Evolutionary conservation across 345 rosid genomes (phyloP).

Genomic region (Laguncularia racemosa): DNA sequence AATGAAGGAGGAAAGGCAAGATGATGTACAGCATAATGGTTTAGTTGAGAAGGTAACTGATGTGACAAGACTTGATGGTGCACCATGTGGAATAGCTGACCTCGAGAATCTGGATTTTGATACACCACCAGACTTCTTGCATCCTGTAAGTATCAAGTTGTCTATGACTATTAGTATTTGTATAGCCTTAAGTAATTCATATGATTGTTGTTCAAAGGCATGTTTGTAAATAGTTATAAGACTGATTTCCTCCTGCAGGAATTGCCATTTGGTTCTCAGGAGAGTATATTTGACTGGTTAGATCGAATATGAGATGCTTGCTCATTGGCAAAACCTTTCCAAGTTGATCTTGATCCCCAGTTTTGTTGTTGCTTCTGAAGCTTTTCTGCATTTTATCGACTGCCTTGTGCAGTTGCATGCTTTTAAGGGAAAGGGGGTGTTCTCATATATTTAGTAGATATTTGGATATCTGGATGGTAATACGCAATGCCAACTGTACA

Average conservation of each 20-base stretch:
- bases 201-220: no score
- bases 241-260: constrained; percentile 23
- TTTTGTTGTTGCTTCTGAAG: neutral
- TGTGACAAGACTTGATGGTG: constrained; percentile 12
- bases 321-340: neutral
- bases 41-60: constrained; percentile 5
- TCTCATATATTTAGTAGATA: no score
- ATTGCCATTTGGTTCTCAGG: constrained; percentile 65
- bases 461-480: no score
- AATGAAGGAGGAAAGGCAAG: constrained; percentile 19
- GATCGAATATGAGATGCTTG: constrained; percentile 38
- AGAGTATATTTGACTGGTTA: constrained; percentile 57
- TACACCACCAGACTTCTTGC: constrained; percentile 59
- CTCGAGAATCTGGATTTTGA: constrained; percentile 67
- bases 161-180: neutral
- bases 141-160: constrained; percentile 41
- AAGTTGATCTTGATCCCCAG: neutral
- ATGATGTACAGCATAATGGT: constrained; percentile 15
- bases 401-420: no score
- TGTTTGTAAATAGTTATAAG: no score
- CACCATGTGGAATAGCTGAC: constrained; percentile 43
- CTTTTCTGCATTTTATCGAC: no score
- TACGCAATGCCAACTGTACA: no score
- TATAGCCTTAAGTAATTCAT: neutral
- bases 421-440: no score